Percentiles rank a stretch among this genome's conserved stretches.
Evolutionary conservation across 148 eudicot genomes (phyloP).

Genomic region (Rhododendron williamsianum): DNA sequence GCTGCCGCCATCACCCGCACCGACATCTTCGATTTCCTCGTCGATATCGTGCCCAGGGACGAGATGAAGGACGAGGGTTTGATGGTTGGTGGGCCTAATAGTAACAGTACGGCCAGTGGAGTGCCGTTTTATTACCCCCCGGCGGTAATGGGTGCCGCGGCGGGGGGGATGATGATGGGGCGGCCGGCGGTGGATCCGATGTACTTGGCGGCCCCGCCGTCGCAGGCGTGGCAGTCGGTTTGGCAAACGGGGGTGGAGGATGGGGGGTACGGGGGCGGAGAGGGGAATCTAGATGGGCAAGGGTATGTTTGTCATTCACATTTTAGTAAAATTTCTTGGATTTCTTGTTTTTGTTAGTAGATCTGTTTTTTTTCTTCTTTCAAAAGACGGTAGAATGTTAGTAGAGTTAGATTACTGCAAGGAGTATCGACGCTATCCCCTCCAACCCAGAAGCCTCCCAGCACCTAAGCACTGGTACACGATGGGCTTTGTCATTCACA

Average conservation of each 20-base stretch:
- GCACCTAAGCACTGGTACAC: neutral
- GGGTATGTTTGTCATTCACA: conserved; percentile 26
- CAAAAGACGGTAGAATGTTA: neutral
- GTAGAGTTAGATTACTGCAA: neutral
- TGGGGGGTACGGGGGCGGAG: conserved; percentile 38
- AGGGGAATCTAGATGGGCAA: conserved; percentile 46
- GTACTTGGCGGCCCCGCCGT: conserved; percentile 47
- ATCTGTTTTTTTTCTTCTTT: neutral
- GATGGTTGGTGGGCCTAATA: neutral
- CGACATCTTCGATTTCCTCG: conserved; percentile 71
- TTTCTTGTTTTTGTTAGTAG: neutral
- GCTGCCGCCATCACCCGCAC: conserved; percentile 78
- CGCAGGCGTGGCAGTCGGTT: conserved; percentile 79
- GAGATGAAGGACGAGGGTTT: conserved; percentile 22
- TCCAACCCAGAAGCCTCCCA: neutral
- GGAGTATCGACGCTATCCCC: neutral
- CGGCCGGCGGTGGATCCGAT: conserved; percentile 39
- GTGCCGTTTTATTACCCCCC: conserved; percentile 65
- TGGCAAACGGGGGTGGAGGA: conserved; percentile 54
- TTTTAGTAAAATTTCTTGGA: neutral
- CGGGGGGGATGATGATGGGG: conserved; percentile 37
- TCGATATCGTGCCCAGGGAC: conserved; percentile 72
- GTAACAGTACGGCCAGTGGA: conserved; percentile 41
- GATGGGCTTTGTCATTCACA: neutral
- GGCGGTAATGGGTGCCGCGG: conserved; percentile 36